Base-by-base conservation (phyloP, 345 rosid species). In the Lumnitzera racemosa region DNA sequence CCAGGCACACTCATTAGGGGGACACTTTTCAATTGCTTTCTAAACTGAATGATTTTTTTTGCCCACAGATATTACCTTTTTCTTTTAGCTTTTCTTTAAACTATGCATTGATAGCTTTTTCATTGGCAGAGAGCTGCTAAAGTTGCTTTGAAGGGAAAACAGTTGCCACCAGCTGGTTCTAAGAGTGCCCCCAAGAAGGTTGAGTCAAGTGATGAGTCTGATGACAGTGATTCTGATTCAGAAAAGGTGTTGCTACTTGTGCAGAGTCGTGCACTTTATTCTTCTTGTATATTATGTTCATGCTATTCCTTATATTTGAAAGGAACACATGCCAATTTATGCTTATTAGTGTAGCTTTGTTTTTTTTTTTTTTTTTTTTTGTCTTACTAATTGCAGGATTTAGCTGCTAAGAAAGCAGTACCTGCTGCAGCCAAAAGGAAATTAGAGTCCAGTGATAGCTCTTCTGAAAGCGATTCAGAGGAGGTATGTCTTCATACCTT, bases 151-250 rank as follows among this genome's bases (percentile, higher is more conserved):
- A 67, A 47, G 46, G 57, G 7, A 20, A 74, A 67, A 24, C 65
- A 62, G 29, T 57, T 57, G 60, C 68, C 62, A n/a, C 47, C 47
- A 23, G 24, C 16, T 15, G 56, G 43, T 54, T 5, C 58, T 27
- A 56, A 56, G 58, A 53, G 24, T 27, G 67, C 55, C 47, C 29
- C 62, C 49, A 70, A 70, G 62, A 66, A 69, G 51, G 50, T 46
- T 13, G 68, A 69, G 31, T 62, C 71, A 15, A 74, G 63, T 57
- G 82, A 78, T 47, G 62, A 67, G 49, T 74, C 79, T 51, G 82
- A 78, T n/a, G 74, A 68, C 50, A 68, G 60, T 13, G 63, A 57
- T 13, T 60, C 61, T 47, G 64, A 66, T 57, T 52, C 49, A 10
- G 57, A 63, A 46, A 60, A 66, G 63, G 68, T 49, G 7, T 13